These are phyloP conservation scores for Grosmannia serpens DNA, from an alignment of 2,329 filamentous ascomycete genomes.

Conservation along the genomic window DNA sequence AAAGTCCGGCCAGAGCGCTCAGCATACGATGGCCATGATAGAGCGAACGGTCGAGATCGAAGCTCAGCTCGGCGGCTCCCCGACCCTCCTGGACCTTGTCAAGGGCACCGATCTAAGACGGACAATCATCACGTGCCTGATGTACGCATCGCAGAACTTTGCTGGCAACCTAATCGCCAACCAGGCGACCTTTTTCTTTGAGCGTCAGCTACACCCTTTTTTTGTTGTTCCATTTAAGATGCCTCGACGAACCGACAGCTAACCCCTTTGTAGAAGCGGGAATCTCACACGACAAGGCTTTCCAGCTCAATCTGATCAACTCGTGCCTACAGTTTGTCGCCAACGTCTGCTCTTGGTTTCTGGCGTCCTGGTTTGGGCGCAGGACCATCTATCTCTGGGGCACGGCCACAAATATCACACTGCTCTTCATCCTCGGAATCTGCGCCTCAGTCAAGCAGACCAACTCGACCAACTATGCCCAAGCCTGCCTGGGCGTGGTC, in stretches of 20 bases:
- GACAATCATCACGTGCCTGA: conserved; percentile 42
- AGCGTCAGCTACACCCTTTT: conserved; percentile 24
- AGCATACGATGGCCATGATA: conserved; percentile 41
- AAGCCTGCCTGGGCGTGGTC: conserved; percentile 10
- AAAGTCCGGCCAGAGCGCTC: conserved; percentile 19
- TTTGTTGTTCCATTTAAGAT: background rate
- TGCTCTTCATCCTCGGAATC: conserved; percentile 15
- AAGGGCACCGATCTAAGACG: conserved; percentile 43
- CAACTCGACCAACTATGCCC: conserved; percentile 14
- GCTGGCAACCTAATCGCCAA: conserved; percentile 52
- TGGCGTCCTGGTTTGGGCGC: conserved; percentile 32
- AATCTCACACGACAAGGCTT: conserved; percentile 40
- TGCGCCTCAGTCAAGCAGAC: conserved; percentile 28
- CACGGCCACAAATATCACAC: conserved; percentile 3
- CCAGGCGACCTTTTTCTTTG: conserved; percentile 51
- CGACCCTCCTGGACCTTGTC: conserved; percentile 38
- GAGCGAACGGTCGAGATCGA: conserved; percentile 45
- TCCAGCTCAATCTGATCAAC: conserved; percentile 52
- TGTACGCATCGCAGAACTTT: conserved; percentile 50
- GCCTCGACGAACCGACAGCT: conserved; percentile 19
- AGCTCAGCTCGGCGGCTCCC: conserved; percentile 29
- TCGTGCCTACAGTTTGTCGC: conserved; percentile 50
- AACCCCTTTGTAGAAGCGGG: conserved; percentile 40
- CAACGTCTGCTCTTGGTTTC: conserved; percentile 56
- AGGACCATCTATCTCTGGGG: conserved; percentile 13